Evolutionary conservation across 176 grass and related monocot species (phyloP).

Genomic region (Oryza australiensis): DNA sequence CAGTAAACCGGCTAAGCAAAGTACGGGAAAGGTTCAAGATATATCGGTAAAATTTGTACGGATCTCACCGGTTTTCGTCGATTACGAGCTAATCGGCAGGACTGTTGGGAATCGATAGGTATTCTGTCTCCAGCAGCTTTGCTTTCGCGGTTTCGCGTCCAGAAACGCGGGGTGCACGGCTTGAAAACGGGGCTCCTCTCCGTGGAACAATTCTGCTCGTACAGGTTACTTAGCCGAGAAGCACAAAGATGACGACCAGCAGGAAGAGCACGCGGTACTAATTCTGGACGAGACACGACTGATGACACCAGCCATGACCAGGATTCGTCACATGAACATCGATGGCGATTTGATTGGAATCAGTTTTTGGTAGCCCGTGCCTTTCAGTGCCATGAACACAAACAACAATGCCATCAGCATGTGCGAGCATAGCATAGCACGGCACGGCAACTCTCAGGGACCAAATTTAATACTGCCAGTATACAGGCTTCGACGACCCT

Average conservation of each 20-base stretch:
- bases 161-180: neutral
- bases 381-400: neutral
- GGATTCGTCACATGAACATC: neutral
- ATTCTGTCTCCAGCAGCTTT: no score
- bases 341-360: neutral
- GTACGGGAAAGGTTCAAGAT: no score
- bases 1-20: no score
- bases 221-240: slow-evolving; percentile 3
- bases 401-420: neutral
- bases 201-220: neutral
- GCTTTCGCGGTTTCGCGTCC: neutral
- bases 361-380: neutral
- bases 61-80: no score
- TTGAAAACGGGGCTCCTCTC: neutral
- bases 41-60: no score
- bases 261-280: neutral
- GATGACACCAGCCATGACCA: neutral
- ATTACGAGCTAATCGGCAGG: no score
- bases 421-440: neutral
- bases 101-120: no score
- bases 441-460: neutral
- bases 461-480: neutral
- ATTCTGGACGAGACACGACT: neutral
- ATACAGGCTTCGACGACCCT: neutral
- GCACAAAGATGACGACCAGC: neutral